A percentile compares a stretch with the other conserved stretches of the same genome.
phyloP scores from a whole-genome alignment of 2,329 filamentous ascomycete species.

The Exserohilum turcica region DNA sequence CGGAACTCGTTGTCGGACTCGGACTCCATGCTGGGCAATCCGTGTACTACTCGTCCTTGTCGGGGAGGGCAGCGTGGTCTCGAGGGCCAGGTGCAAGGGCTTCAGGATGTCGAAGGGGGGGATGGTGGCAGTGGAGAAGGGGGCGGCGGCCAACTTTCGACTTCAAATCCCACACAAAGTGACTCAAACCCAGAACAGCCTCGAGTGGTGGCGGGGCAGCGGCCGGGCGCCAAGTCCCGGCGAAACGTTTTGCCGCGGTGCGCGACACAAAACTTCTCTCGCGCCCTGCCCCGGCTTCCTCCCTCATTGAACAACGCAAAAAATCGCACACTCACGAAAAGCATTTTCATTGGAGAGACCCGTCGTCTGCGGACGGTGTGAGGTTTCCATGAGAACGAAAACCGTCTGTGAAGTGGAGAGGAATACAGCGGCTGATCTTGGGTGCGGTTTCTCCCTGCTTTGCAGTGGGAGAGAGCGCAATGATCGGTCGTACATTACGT shows the following conservation, averaged over 20 bases:
- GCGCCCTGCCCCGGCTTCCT: constrained; percentile 35
- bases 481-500: constrained; percentile 61
- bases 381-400: constrained; percentile 62
- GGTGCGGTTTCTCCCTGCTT: constrained; percentile 61
- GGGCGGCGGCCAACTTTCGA: constrained; percentile 17
- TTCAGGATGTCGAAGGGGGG: background rate
- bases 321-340: constrained; percentile 61
- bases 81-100: background rate
- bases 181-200: constrained; percentile 42
- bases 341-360: constrained; percentile 60
- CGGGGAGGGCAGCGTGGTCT: background rate
- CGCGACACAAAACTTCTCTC: constrained; percentile 34
- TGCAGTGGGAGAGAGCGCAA: constrained; percentile 62
- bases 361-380: constrained; percentile 44
- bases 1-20: constrained; percentile 49
- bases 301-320: constrained; percentile 63
- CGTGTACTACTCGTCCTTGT: background rate
- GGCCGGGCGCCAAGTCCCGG: constrained; percentile 19
- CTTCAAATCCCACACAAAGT: constrained; percentile 39
- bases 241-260: constrained; percentile 24
- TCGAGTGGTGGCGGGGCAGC: constrained; percentile 33
- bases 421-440: constrained; percentile 58
- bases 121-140: constrained; percentile 13
- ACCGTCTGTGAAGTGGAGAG: constrained; percentile 64
- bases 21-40: constrained; percentile 48